These are phyloP conservation scores for Coemansia sp. DNA, from an alignment of 192 early-diverging fungal genomes.

Conservation along the genomic window DNA sequence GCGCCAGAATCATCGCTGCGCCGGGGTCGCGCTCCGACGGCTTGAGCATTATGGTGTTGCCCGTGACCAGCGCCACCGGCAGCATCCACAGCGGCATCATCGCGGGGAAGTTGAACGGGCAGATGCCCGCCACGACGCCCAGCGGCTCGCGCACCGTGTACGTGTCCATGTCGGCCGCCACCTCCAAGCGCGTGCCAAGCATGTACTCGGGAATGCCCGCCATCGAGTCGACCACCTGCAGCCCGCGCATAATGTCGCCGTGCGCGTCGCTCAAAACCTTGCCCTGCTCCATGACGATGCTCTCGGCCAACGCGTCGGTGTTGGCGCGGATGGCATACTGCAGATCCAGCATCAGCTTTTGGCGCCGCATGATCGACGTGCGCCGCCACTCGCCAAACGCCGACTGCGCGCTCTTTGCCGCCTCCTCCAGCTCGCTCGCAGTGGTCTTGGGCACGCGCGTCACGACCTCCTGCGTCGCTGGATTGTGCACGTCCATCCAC, in stretches of 20 bases:
- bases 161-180: slow-evolving; percentile 94
- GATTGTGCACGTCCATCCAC: slow-evolving; percentile 90
- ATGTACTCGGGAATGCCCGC: slow-evolving; percentile 76
- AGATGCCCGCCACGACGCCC: slow-evolving; percentile 92
- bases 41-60: slow-evolving; percentile 91
- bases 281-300: slow-evolving; percentile 88
- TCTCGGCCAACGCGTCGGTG: slow-evolving; percentile 77
- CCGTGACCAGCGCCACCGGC: slow-evolving; percentile 89
- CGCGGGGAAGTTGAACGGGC: slow-evolving; percentile 97
- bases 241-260: slow-evolving; percentile 88
- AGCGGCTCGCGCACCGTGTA: slow-evolving; percentile 90
- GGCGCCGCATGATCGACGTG: slow-evolving; percentile 78
- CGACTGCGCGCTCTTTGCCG: slow-evolving; percentile 67
- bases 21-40: slow-evolving; percentile 95
- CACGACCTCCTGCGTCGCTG: slow-evolving; percentile 91
- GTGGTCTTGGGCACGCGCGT: slow-evolving; percentile 89
- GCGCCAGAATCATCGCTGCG: slow-evolving; percentile 85
- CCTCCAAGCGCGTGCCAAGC: slow-evolving; percentile 82
- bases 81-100: slow-evolving; percentile 98
- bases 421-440: slow-evolving; percentile 75
- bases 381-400: slow-evolving; percentile 90
- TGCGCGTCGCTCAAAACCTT: slow-evolving; percentile 92
- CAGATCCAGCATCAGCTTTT: slow-evolving; percentile 90
- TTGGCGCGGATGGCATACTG: slow-evolving; percentile 81
- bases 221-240: slow-evolving; percentile 89